These are phyloP conservation scores for Diversispora epigaea DNA, from an alignment of 192 early-diverging fungal species.

Conservation along the genomic window DNA sequence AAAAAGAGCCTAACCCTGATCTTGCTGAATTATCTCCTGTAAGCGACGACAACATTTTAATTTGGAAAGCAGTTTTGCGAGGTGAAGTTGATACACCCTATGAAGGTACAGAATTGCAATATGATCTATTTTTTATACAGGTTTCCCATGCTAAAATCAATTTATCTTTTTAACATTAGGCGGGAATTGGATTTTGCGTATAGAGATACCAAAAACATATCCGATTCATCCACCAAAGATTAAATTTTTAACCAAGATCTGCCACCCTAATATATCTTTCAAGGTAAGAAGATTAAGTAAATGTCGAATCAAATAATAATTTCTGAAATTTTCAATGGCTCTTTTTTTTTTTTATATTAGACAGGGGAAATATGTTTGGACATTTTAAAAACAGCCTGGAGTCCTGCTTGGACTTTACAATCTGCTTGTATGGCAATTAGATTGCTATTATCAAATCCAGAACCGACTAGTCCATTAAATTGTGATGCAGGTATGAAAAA, in stretches of 20 bases:
- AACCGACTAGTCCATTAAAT: slow-evolving; percentile 88
- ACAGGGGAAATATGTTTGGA: slow-evolving; percentile 98
- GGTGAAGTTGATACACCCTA: slow-evolving; percentile 69
- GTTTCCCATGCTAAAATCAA: not conserved
- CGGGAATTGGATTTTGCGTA: slow-evolving; percentile 66
- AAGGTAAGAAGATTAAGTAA: slow-evolving; percentile 54
- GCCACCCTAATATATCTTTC: slow-evolving; percentile 94
- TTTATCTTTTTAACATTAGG: slow-evolving; percentile 42
- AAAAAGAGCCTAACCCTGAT: slow-evolving; percentile 56
- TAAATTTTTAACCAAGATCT: slow-evolving; percentile 72
- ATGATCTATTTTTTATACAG: not conserved
- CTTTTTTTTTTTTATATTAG: slow-evolving; percentile 42
- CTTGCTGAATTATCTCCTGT: slow-evolving; percentile 60
- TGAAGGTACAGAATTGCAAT: slow-evolving; percentile 52
- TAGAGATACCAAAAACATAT: slow-evolving; percentile 69
- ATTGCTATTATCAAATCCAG: slow-evolving; percentile 81
- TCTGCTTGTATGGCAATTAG: slow-evolving; percentile 82
- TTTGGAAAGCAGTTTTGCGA: slow-evolving; percentile 68
- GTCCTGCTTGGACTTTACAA: slow-evolving; percentile 91
- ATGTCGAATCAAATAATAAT: not conserved
- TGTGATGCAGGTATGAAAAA: slow-evolving; percentile 70
- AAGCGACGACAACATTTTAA: slow-evolving; percentile 65
- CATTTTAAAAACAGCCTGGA: slow-evolving; percentile 91
- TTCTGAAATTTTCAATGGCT: not conserved
- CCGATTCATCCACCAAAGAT: slow-evolving; percentile 79